phyloP scores from a whole-genome alignment of 768 basidiomycete genomes.

The Sistotremastrum suecicum region DNA sequence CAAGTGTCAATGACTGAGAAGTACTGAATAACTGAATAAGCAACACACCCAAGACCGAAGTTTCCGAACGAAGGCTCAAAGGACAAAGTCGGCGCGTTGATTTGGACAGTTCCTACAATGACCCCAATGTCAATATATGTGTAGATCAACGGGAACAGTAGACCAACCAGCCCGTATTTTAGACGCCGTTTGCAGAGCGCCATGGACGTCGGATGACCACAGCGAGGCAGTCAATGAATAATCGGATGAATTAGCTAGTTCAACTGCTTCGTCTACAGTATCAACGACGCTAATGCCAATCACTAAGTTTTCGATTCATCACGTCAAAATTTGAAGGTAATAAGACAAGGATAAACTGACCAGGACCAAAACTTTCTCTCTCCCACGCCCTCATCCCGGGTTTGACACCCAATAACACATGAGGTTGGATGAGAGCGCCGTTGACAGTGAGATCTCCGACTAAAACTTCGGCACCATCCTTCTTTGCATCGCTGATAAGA shows the following conservation, averaged over 20 bases:
- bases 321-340: background rate
- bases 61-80: constrained; percentile 24
- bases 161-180: constrained; percentile 32
- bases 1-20: background rate
- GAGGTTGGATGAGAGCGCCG: constrained; percentile 34
- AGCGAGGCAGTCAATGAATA: constrained; percentile 38
- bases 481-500: constrained; percentile 30
- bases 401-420: constrained; percentile 32
- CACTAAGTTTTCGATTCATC: constrained; percentile 16
- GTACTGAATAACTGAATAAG: background rate
- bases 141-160: background rate
- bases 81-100: constrained; percentile 42
- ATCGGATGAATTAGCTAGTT: constrained; percentile 37
- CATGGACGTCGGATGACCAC: constrained; percentile 34
- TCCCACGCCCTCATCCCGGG: constrained; percentile 40
- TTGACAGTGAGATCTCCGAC: constrained; percentile 27
- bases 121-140: background rate
- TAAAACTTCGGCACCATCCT: constrained; percentile 30
- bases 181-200: constrained; percentile 30
- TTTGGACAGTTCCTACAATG: constrained; percentile 32
- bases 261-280: constrained; percentile 38
- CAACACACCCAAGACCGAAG: constrained; percentile 32
- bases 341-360: constrained; percentile 12
- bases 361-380: constrained; percentile 49
- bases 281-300: constrained; percentile 31